phyloP scores from a whole-genome alignment of 805 yeast genomes.

The Sugiyamaella qingdaonensis region DNA sequence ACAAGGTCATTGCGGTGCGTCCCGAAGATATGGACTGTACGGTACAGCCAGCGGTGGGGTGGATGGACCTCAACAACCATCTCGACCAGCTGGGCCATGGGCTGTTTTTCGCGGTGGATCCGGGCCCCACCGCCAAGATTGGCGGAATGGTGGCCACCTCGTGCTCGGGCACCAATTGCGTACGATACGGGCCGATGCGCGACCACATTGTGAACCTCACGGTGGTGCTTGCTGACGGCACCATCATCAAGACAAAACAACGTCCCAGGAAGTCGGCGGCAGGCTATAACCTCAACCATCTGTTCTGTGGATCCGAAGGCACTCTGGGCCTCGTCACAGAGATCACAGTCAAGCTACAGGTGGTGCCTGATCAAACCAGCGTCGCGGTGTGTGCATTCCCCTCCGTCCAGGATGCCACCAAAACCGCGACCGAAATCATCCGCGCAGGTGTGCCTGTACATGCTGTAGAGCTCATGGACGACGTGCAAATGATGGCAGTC shows the following conservation, averaged over 20 bases:
- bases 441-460: conserved; percentile 61
- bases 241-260: conserved; percentile 65
- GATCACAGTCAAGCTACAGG: conserved; percentile 66
- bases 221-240: conserved; percentile 77
- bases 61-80: conserved; percentile 64
- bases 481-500: conserved; percentile 64
- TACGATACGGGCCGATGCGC: conserved; percentile 74
- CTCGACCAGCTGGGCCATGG: conserved; percentile 41
- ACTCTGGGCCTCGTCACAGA: conserved; percentile 76
- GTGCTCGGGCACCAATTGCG: conserved; percentile 78
- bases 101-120: conserved; percentile 69
- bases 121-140: conserved; percentile 76
- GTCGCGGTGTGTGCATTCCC: conserved; percentile 70
- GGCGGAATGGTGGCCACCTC: conserved; percentile 77
- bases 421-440: conserved; percentile 59
- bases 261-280: conserved; percentile 77
- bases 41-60: conserved; percentile 76
- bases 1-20: conserved; percentile 52
- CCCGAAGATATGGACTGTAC: conserved; percentile 63
- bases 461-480: conserved; percentile 73
- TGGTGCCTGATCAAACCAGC: conserved; percentile 58
- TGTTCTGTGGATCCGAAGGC: conserved; percentile 75
- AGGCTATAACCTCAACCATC: conserved; percentile 73
- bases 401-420: conserved; percentile 63
- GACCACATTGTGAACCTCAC: conserved; percentile 66